Conservation (phyloP, 2,329 filamentous ascomycete species). For the Nothopassalora personata region DNA sequence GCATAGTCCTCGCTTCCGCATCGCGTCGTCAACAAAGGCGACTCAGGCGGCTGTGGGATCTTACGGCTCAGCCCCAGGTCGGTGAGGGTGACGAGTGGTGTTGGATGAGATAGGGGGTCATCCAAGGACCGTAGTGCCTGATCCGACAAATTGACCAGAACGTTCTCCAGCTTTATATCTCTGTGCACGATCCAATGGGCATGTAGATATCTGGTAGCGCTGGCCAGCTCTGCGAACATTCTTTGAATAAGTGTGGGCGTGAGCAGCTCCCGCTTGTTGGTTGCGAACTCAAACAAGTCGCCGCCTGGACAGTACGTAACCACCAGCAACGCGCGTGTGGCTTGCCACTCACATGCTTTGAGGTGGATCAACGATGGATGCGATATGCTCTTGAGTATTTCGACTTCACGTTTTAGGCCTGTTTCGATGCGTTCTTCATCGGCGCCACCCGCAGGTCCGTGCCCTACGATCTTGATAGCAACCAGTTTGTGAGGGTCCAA, state of each 20-base stretch:
- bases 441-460: slow-evolving; percentile 86
- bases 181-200: slow-evolving; percentile 82
- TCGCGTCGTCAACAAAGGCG: slow-evolving; percentile 83
- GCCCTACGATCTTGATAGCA: slow-evolving; percentile 91
- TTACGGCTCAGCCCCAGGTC: slow-evolving; percentile 86
- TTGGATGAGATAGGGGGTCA: slow-evolving; percentile 70
- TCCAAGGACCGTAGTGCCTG: slow-evolving; percentile 55
- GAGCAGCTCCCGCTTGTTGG: slow-evolving; percentile 62
- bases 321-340: slow-evolving; percentile 75
- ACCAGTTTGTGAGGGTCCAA: slow-evolving; percentile 75
- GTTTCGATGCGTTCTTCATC: slow-evolving; percentile 91
- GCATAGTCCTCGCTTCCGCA: slow-evolving; percentile 98
- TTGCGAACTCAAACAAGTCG: slow-evolving; percentile 90
- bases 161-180: slow-evolving; percentile 97
- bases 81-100: slow-evolving; percentile 80
- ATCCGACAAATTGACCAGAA: slow-evolving; percentile 77
- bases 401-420: slow-evolving; percentile 87
- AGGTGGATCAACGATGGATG: slow-evolving; percentile 89
- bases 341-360: slow-evolving; percentile 84
- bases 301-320: slow-evolving; percentile 90
- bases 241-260: slow-evolving; percentile 66
- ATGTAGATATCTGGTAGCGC: slow-evolving; percentile 81
- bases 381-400: slow-evolving; percentile 81
- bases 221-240: slow-evolving; percentile 84
- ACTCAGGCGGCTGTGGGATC: slow-evolving; percentile 65